phyloP scores from a whole-genome alignment of 352 stramenopile genomes.

The Globisporangium cylindrosporum region DNA sequence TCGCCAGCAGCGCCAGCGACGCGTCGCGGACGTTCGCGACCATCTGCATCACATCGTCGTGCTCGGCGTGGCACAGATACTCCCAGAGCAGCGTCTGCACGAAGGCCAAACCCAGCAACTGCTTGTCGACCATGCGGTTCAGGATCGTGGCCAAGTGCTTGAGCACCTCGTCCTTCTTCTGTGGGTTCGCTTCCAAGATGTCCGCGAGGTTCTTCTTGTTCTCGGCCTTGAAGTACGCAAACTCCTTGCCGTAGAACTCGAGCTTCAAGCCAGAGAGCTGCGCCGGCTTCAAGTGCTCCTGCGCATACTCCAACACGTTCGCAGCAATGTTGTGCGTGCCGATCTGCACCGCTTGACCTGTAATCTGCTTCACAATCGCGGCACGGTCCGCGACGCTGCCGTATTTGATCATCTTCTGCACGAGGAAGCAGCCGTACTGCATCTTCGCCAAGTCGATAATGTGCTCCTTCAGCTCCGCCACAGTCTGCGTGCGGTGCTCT shows the following conservation, averaged over 20 bases:
- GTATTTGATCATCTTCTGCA: conserved; percentile 97
- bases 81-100: conserved; percentile 90
- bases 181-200: conserved; percentile 60
- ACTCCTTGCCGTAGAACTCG: conserved; percentile 89
- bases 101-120: conserved; percentile 84
- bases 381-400: conserved; percentile 77
- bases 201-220: conserved; percentile 81
- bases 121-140: conserved; percentile 89
- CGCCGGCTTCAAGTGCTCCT: conserved; percentile 87
- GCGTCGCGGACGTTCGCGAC: conserved; percentile 84
- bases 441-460: conserved; percentile 94
- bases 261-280: conserved; percentile 84
- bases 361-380: conserved; percentile 89
- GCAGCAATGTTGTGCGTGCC: conserved; percentile 94
- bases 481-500: conserved; percentile 83
- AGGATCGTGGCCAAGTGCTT: conserved; percentile 64
- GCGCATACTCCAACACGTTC: conserved; percentile 89
- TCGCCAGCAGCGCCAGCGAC: conserved; percentile 81
- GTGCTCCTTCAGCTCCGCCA: conserved; percentile 90
- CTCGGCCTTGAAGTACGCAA: conserved; percentile 83
- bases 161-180: conserved; percentile 75
- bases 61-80: conserved; percentile 81
- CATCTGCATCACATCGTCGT: conserved; percentile 81
- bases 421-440: conserved; percentile 97
- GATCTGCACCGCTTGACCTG: conserved; percentile 90